phyloP scores from a whole-genome alignment of 208 protist genomes.

The Acanthamoeba healyi region DNA sequence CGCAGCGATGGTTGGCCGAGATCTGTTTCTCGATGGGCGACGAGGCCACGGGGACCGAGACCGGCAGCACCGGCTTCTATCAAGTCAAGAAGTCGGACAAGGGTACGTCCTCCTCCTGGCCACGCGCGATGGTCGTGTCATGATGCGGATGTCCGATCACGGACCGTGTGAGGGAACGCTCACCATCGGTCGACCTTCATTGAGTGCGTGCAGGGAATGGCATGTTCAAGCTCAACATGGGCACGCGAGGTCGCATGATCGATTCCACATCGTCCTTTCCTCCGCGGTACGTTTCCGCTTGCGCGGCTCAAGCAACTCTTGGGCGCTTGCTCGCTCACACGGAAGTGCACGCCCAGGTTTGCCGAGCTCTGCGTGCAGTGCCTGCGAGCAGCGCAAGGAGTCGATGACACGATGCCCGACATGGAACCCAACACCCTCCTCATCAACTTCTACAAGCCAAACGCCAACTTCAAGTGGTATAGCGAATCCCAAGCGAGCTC shows the following conservation, averaged over 20 bases:
- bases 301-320: neutral
- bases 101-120: too few relatives aligned
- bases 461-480: conserved; percentile 44
- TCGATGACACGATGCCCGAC: neutral
- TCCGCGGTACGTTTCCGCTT: neutral
- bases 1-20: neutral
- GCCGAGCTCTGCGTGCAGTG: neutral
- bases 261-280: conserved; percentile 33
- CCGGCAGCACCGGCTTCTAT: conserved; percentile 15
- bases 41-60: neutral
- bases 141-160: too few relatives aligned
- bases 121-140: too few relatives aligned
- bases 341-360: too few relatives aligned
- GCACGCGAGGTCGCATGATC: conserved; percentile 31
- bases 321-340: neutral
- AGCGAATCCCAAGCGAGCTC: too few relatives aligned
- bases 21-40: neutral
- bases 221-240: conserved; percentile 40
- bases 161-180: too few relatives aligned
- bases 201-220: too few relatives aligned
- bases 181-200: too few relatives aligned
- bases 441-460: conserved; percentile 21
- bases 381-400: neutral
- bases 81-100: neutral
- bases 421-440: conserved; percentile 6